Base-by-base conservation (phyloP, 306 rosid genomes). In the Macrotyloma uniflorum region DNA sequence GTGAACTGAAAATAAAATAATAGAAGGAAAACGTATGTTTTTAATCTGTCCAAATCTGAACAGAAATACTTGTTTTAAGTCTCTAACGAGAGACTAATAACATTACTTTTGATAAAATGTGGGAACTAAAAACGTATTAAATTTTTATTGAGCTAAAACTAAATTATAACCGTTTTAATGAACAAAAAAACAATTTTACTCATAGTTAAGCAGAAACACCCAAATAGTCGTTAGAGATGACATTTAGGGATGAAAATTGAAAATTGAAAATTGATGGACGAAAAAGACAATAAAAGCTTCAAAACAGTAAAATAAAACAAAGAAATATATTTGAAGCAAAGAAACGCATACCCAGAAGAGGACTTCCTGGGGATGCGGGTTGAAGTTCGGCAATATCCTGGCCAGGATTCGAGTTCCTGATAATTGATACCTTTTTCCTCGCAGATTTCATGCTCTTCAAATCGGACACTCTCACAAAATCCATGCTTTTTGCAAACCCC, bases 341-440 rank as follows among this genome's bases (percentile, higher is more conserved):
- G 32, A 55, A 51, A 67, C 71, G 30, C 72, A 82, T 83, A 96
- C 99, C 98, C 77, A 93, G 67, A 77, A 96, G 89, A 65, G 95
- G 91, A 78, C 97, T 96, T 76, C 98, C 93, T 64, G 89, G 90
- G 30, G 96, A 90, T 22, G 99, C 96, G 1, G 91, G 89, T 87
- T 91, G 90, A 71, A 96, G 93, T 80, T 96, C 91, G 20, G 87
- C 97, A 68, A 85, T 85, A 78, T 96, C 99, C 5, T 91, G 84
- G 28, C 93, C 87, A 5, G 89, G 86, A 85, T 86, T 90, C 8
- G 97, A 91, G 82, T 86, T 91, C 76, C 92, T 84, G 61, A 96
- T 80, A 26, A 93, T 76, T 20, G 87, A 88, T 62, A 93, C 84
- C 88, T 80, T 96, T 23, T 83, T 84, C 87, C 90, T 85, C 3